Evolutionary conservation across 805 yeast species (phyloP), one percentile per base, ranked within the genome.

Genomic region (Ogataea henricii): DNA sequence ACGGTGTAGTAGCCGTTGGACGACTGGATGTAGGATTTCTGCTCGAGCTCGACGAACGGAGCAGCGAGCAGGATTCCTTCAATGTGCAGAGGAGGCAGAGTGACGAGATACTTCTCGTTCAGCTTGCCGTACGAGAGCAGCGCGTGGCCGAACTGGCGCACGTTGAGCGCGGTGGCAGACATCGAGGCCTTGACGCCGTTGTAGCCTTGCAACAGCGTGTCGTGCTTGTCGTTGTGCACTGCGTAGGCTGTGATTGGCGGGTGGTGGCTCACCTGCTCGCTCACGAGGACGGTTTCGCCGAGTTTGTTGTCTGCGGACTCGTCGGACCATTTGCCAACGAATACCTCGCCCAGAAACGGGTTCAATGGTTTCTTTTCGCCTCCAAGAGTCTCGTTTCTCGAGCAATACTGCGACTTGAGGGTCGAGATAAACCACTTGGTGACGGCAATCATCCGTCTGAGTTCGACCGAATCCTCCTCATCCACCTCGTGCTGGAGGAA

Each of bases 181-280:
- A 94, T 85, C 18, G 88, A 81, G 21, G 97, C 91, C 67, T 81
- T 87, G 62, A 92, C 81, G 33, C 92, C 92, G 63, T 88, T 91
- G 71, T 89, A 92, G 45, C 99, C 99, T 67, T 91, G 87, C 53
- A 90, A 73, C 35, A 73, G 69, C 21, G 85, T 84, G 27, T 83
- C 77, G 65, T 85, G 77, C 59, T 81, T 79, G 53, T 83, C 87
- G 65, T 90, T 90, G 61, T 79, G 71, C 47, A 94, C 79, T 36
- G 90, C 80, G 65, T 90, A 94, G 6, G 94, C 97, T n/a, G 98
- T 91, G 29, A 87, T 85, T 21, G 99, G 98, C 14, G 99, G 99
- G 67, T 94, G 99, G 70, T 94, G 99, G 52, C 91, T 83, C 12
- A 94, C 97, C 70, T 94, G 99, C 69, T 94, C 99, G 54, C 91